Evolutionary conservation across 148 eudicot genomes (phyloP).

Genomic region (Talinum fruticosum): DNA sequence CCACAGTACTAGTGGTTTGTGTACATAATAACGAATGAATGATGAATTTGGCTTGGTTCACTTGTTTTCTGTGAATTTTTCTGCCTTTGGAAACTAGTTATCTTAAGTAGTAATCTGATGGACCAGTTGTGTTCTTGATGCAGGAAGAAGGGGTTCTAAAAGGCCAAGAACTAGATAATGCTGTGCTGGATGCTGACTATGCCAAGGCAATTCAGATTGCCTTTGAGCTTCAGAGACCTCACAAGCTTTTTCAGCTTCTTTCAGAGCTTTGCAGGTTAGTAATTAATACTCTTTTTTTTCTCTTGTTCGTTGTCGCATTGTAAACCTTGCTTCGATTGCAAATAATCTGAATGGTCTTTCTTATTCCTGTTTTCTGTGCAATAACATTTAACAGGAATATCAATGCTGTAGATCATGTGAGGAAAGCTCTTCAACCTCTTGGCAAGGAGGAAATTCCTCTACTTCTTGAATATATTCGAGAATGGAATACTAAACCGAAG

Average conservation of each 20-base stretch:
- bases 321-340: neutral
- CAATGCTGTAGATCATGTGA: conserved; percentile 47
- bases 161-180: conserved; percentile 95
- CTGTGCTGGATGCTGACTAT: conserved; percentile 77
- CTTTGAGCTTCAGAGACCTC: conserved; percentile 90
- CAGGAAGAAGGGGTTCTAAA: conserved; percentile 87
- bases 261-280: conserved; percentile 71
- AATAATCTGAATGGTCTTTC: neutral
- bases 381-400: conserved; percentile 46
- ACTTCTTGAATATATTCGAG: conserved; percentile 83
- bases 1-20: neutral
- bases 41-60: neutral
- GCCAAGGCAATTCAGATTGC: conserved; percentile 84
- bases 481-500: conserved; percentile 98
- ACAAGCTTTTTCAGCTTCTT: conserved; percentile 82
- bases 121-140: conserved; percentile 22
- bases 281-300: neutral
- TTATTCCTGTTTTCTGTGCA: conserved; percentile 6
- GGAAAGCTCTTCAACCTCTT: conserved; percentile 55
- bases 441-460: conserved; percentile 63
- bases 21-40: neutral
- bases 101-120: neutral
- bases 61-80: neutral
- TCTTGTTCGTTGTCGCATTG: neutral
- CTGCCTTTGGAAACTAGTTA: neutral